Percentiles rank a stretch among this genome's conserved stretches.
phyloP scores from a whole-genome alignment of 139 green algal genomes.

The Asterochloris erici region DNA sequence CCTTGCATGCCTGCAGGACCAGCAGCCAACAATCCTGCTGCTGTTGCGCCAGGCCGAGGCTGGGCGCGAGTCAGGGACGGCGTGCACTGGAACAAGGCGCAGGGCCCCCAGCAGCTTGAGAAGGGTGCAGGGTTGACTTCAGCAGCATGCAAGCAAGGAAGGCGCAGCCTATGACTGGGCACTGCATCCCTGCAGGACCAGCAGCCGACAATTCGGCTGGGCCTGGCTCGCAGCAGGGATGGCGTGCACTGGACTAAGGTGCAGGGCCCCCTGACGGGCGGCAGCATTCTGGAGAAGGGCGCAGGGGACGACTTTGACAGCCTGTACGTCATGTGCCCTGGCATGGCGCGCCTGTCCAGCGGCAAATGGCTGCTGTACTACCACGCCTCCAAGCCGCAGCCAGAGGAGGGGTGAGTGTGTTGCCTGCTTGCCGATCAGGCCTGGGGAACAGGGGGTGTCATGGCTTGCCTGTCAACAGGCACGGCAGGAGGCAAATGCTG shows the following conservation, averaged over 20 bases:
- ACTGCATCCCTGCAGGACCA: not conserved
- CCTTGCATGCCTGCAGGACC: no score
- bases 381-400: not conserved
- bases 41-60: not conserved
- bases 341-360: not conserved
- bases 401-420: not conserved
- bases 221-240: not conserved
- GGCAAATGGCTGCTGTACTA: not conserved
- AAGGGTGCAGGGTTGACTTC: not conserved
- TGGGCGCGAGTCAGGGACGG: not conserved
- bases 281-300: not conserved
- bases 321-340: not conserved
- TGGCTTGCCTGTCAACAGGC: no score
- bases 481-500: no score
- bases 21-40: no score
- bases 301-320: not conserved
- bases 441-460: no score
- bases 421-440: not conserved
- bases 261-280: not conserved
- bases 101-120: not conserved
- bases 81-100: not conserved
- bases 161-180: not conserved
- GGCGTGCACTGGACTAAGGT: not conserved
- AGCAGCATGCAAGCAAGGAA: not conserved
- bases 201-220: not conserved